Evolutionary conservation across 2,329 filamentous ascomycete species (phyloP), one percentile per base, ranked within the genome.

Genomic region (Colletotrichum somersetense): DNA sequence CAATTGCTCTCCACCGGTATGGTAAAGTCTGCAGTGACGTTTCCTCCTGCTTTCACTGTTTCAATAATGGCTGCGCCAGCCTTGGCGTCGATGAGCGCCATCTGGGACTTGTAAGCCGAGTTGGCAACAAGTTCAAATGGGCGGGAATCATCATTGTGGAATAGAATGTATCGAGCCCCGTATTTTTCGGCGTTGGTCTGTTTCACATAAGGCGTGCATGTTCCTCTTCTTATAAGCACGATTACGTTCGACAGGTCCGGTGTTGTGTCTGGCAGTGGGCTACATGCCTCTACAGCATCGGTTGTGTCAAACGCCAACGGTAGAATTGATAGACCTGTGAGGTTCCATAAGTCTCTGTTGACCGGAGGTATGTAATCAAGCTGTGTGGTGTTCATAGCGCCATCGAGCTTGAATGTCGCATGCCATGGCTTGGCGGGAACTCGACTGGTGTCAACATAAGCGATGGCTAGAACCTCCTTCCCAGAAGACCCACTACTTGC

Each of bases 401-500:
- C 80, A 46, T 76, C 74, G 11, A 77, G 75, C 5, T 58, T 76
- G 44, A 76, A 82, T 3, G 76, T 80, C 8, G 78, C 79, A 5
- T 77, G 75, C 46, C 78, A 80, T 2, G 75, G 75, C 42, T 75
- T 75, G 14, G 76, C 76, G 8, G 79, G 77, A 18, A 77, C 73
- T 42, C 76, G 67, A 8, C 79, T 77, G 11, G 77, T 77, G 23
- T 77, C 76, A 53, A 85, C 78, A 0, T 85, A 85, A 30, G 84
- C 85, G 26, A 86, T 80, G 1, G 83, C 79, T 11, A 85, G 80
- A 4, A 84, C 83, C 26, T 82, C 79, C 42, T 78, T 79, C 5
- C 83, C 84, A 7, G 82, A 81, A 2, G 84, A 79, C 3, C 84
- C 85, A 5, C 78, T 80, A 58, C 79, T 80, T 5, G 81, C 79